A percentile compares a stretch with the other conserved stretches of the same genome.
phyloP scores from a whole-genome alignment of 2,329 filamentous ascomycete species.

The Trematosphaeria pertusa region DNA sequence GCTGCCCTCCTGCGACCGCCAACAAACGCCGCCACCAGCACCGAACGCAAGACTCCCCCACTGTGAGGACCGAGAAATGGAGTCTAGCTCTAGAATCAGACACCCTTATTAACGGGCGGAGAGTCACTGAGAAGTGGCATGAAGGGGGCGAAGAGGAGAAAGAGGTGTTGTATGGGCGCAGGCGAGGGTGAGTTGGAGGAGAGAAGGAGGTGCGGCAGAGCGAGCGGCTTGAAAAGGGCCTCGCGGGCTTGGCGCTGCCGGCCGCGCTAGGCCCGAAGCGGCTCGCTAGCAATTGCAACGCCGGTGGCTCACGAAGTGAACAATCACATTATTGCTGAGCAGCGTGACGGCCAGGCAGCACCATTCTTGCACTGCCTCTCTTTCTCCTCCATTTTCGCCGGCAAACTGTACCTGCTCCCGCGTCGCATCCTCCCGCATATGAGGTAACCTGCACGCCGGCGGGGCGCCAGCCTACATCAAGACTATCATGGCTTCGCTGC shows the following conservation, averaged over 20 bases:
- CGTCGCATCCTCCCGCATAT: too few relatives aligned
- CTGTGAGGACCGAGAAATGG: constrained; percentile 38
- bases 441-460: constrained; percentile 31
- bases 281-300: constrained; percentile 2
- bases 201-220: constrained; percentile 24
- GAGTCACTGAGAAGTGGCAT: constrained; percentile 47
- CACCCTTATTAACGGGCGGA: constrained; percentile 49
- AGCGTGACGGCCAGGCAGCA: too few relatives aligned
- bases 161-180: constrained; percentile 23
- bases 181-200: constrained; percentile 32
- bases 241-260: constrained; percentile 22
- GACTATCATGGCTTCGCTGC: constrained; percentile 54
- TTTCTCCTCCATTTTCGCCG: constrained; percentile 19
- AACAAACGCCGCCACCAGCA: constrained; percentile 39
- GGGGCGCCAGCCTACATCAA: constrained; percentile 27
- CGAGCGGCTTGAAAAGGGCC: constrained; percentile 20
- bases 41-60: constrained; percentile 37
- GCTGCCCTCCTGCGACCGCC: constrained; percentile 29
- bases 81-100: constrained; percentile 46
- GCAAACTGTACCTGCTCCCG: too few relatives aligned
- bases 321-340: too few relatives aligned
- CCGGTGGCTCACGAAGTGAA: constrained; percentile 12
- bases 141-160: constrained; percentile 40
- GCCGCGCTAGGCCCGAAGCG: constrained; percentile 24
- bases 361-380: too few relatives aligned